phyloP scores from a whole-genome alignment of 495 filamentous ascomycete species.

The Eremomyces bilateralis region DNA sequence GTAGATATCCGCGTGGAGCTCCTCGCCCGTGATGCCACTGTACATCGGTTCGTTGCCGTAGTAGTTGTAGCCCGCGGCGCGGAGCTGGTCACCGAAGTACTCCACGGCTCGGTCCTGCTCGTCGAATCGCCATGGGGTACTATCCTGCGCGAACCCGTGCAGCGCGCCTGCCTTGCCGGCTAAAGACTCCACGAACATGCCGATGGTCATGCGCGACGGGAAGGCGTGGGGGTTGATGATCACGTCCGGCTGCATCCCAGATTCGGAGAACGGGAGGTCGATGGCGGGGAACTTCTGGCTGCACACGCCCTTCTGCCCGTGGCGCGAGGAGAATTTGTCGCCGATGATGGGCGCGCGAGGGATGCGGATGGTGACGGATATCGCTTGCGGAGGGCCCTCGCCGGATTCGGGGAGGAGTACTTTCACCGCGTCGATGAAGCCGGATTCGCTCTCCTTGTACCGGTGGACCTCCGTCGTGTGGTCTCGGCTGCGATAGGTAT shows the following conservation, averaged over 20 bases:
- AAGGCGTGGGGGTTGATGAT: slow-evolving; percentile 99
- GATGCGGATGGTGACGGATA: slow-evolving; percentile 82
- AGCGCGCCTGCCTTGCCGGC: slow-evolving; percentile 87
- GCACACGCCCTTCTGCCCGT: slow-evolving; percentile 93
- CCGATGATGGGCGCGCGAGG: slow-evolving; percentile 83
- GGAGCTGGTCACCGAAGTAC: slow-evolving; percentile 88
- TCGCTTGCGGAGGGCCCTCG: slow-evolving; percentile 55
- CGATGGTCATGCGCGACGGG: slow-evolving; percentile 99
- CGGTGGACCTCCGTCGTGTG: slow-evolving; percentile 61
- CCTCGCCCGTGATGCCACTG: slow-evolving; percentile 82
- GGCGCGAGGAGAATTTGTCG: slow-evolving; percentile 95
- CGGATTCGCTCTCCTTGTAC: slow-evolving; percentile 78
- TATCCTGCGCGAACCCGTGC: slow-evolving; percentile 86
- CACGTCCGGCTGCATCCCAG: slow-evolving; percentile 86
- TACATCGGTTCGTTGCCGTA: slow-evolving; percentile 98
- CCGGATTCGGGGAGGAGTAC: slow-evolving; percentile 65
- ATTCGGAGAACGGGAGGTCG: slow-evolving; percentile 96
- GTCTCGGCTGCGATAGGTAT: slow-evolving; percentile 44
- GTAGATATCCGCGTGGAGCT: slow-evolving; percentile 88
- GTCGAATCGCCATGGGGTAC: slow-evolving; percentile 81
- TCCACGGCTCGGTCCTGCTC: slow-evolving; percentile 81
- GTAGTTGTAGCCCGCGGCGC: slow-evolving; percentile 90
- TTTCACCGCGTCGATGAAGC: slow-evolving; percentile 81
- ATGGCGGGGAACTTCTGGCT: slow-evolving; percentile 89
- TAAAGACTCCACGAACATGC: slow-evolving; percentile 96